Evolutionary conservation across 2,329 filamentous ascomycete genomes (phyloP), one percentile per base, ranked within the genome.

Genomic region (Aspergillus ibericus): DNA sequence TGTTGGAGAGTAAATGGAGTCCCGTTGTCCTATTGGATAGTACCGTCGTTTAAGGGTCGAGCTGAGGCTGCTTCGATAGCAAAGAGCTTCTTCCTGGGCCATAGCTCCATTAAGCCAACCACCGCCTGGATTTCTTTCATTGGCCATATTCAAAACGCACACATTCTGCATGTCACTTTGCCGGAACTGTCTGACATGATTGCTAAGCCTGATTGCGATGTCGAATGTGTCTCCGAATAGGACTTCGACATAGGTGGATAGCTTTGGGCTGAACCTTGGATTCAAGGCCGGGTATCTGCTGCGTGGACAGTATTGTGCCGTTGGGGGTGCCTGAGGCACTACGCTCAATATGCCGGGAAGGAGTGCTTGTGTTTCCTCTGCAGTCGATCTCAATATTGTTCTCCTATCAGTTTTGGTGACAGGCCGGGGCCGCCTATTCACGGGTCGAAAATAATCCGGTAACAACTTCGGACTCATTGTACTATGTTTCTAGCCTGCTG

Each of bases 31-130:
- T 59, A 85, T 76, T 0, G 85, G 85, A 68, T 88, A 88, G 66
- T 81, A 82, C 4, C 65, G 52, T 8, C 51, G 35, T 35, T 78
- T 75, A n/a, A 80, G 68, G 2, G 74, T 75, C 34, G 68, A 71
- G 56, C 63, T 68, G 9, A 80, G 72, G 38, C 72, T 81, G 56
- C 81, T 85, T 44, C 87, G 83, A 68, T 86, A 87, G 74, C 86
- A 90, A 6, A 91, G 78, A 2, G 83, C 82, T 75, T 91, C 88
- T 74, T 91, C 88, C 71, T 91, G 88, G 0, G 88, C 87, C 29
- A 83, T 72, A 55, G 85, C 79, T 35, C 88, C 88, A 36, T 79
- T 80, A 4, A 81, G 69, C 81, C 86, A 90, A 16, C 86, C 86
- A 18, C 88, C 88, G n/a, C 87, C 88, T 0, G 84, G 80, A 13